A percentile compares a stretch with the other conserved stretches of the same genome.
Conservation (phyloP, 1,139 yeast species). For the Saccharomyces hybrid region DNA sequence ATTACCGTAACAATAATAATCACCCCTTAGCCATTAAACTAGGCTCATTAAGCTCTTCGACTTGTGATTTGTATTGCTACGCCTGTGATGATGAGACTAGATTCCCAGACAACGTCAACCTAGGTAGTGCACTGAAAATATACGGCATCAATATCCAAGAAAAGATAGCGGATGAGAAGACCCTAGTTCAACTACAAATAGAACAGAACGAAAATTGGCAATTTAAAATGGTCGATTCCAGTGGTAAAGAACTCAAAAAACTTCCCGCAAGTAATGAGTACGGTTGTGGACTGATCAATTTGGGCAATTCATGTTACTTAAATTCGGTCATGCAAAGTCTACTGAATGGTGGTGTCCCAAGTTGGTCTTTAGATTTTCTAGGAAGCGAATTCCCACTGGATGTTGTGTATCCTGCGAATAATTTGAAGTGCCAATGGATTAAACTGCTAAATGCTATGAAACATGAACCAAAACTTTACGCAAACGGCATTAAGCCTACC, state of each 20-base stretch:
- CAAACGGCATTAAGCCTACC: constrained; percentile 69
- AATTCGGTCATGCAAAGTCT: constrained; percentile 75
- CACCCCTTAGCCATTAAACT: constrained; percentile 86
- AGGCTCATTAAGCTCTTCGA: constrained; percentile 71
- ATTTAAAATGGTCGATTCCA: constrained; percentile 66
- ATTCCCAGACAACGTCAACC: constrained; percentile 44
- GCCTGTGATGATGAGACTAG: constrained; percentile 81
- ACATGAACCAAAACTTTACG: constrained; percentile 52
- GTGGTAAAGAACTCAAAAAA: constrained; percentile 60
- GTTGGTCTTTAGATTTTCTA: constrained; percentile 19
- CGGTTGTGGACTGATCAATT: constrained; percentile 62
- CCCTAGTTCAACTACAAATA: constrained; percentile 77
- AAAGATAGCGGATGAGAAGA: constrained; percentile 60
- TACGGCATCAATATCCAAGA: constrained; percentile 64
- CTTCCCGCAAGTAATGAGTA: constrained; percentile 55
- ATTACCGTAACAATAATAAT: constrained; percentile 42
- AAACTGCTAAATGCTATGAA: constrained; percentile 75
- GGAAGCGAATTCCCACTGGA: constrained; percentile 31
- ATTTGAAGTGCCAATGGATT: constrained; percentile 61
- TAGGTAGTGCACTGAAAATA: constrained; percentile 43
- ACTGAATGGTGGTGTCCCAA: constrained; percentile 36
- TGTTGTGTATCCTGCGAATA: constrained; percentile 51
- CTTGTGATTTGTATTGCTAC: constrained; percentile 81
- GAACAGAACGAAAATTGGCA: constrained; percentile 95
- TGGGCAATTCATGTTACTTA: constrained; percentile 90